Evolutionary conservation across 2,329 filamentous ascomycete species (phyloP).

Genomic region (Penicillium sp.): DNA sequence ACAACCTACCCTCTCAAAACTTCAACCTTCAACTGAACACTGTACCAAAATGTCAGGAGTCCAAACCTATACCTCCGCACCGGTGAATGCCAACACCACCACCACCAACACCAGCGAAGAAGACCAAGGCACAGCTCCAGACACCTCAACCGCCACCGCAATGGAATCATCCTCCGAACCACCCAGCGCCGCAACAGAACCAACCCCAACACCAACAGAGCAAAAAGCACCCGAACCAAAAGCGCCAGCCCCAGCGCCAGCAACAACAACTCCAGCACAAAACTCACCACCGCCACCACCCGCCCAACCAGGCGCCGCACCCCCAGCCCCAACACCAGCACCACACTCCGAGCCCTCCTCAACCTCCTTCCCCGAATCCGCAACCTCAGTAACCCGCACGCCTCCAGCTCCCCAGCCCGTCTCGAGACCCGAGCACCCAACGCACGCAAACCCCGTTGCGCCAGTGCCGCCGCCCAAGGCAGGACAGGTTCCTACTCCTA

Average conservation of each 20-base stretch:
- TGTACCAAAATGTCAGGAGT: slow-evolving; percentile 26
- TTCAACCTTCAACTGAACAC: background rate
- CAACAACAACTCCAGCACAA: background rate
- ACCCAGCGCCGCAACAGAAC: slow-evolving; percentile 33
- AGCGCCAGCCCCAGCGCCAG: slow-evolving; percentile 20
- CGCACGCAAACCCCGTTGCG: slow-evolving; percentile 5
- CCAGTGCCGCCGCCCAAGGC: slow-evolving; percentile 23
- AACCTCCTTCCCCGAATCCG: slow-evolving; percentile 13
- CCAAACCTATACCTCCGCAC: slow-evolving; percentile 29
- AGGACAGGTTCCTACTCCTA: slow-evolving; percentile 8
- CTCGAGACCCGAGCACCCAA: slow-evolving; percentile 17
- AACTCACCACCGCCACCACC: slow-evolving; percentile 26
- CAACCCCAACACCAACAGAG: slow-evolving; percentile 21
- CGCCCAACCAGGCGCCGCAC: slow-evolving; percentile 40
- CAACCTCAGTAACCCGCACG: slow-evolving; percentile 8
- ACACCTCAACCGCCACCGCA: slow-evolving; percentile 26
- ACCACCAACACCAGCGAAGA: background rate
- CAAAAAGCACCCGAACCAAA: no score
- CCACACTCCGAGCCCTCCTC: slow-evolving; percentile 6
- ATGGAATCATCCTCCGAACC: slow-evolving; percentile 18
- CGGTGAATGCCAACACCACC: slow-evolving; percentile 24
- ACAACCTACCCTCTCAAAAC: background rate
- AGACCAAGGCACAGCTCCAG: slow-evolving; percentile 8
- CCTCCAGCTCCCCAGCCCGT: slow-evolving; percentile 46
- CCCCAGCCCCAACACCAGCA: slow-evolving; percentile 8